Conservation (phyloP, 1,284 basidiomycete genomes). For the Naganishia liquefaciens region DNA sequence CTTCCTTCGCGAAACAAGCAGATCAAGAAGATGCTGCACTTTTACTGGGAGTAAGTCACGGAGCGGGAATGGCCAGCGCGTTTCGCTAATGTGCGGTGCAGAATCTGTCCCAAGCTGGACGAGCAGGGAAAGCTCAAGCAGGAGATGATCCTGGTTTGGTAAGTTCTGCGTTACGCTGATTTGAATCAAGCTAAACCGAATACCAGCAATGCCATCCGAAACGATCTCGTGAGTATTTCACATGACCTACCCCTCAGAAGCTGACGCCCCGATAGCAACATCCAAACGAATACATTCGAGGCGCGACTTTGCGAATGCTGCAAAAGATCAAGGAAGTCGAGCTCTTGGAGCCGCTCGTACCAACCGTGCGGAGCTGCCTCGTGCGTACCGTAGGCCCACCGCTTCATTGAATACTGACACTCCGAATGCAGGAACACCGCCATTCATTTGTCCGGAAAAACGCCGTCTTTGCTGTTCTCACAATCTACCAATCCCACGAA, state of each 20-base stretch:
- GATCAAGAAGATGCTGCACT: conserved; percentile 97
- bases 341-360: conserved; percentile 92
- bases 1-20: conserved; percentile 94
- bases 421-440: conserved; percentile 70
- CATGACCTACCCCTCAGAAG: not conserved
- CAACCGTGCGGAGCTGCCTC: conserved; percentile 88
- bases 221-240: conserved; percentile 75
- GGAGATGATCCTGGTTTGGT: conserved; percentile 99
- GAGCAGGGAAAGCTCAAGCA: conserved; percentile 97
- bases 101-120: conserved; percentile 94
- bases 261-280: conserved; percentile 70
- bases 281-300: conserved; percentile 99
- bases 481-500: conserved; percentile 92
- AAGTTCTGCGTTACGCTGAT: conserved; percentile 49
- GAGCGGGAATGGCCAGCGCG: not conserved
- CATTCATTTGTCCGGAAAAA: conserved; percentile 99
- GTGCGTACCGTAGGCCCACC: conserved; percentile 41
- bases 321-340: conserved; percentile 95
- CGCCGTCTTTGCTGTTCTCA: conserved; percentile 92
- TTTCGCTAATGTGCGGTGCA: conserved; percentile 29
- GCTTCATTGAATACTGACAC: not conserved
- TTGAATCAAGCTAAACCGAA: not conserved
- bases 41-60: conserved; percentile 87
- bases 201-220: conserved; percentile 88
- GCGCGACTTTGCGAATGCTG: conserved; percentile 92